Conservation (phyloP, 805 yeast species). For the Spathaspora gorwiae region DNA sequence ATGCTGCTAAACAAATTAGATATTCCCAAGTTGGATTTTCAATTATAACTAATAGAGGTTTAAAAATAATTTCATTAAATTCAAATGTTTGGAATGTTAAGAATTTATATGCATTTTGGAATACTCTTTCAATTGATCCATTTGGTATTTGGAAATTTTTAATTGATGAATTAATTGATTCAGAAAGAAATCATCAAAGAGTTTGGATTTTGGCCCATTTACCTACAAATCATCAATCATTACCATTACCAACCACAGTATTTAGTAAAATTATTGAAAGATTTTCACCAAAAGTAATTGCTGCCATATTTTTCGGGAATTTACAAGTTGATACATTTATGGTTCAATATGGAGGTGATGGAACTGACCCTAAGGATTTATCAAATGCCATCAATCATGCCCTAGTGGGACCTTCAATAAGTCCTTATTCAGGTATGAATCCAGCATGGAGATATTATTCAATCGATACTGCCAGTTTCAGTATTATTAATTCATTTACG, state of each 20-base stretch:
- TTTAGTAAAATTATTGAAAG: conserved; percentile 57
- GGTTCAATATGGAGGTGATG: conserved; percentile 49
- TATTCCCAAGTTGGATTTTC: conserved; percentile 62
- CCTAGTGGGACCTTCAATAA: conserved; percentile 63
- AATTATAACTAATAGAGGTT: conserved; percentile 49
- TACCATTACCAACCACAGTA: conserved; percentile 57
- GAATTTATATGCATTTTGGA: conserved; percentile 42
- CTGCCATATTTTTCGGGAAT: conserved; percentile 67
- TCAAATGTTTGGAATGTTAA: conserved; percentile 65
- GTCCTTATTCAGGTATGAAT: conserved; percentile 56
- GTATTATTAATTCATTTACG: conserved; percentile 55
- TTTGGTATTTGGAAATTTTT: conserved; percentile 62
- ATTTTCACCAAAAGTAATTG: conserved; percentile 64
- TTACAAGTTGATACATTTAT: conserved; percentile 68
- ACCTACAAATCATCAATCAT: conserved; percentile 53
- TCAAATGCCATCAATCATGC: conserved; percentile 51
- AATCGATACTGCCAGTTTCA: conserved; percentile 57
- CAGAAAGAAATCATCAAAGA: conserved; percentile 53
- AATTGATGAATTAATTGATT: conserved; percentile 55
- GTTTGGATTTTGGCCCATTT: conserved; percentile 76
- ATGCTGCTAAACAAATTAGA: conserved; percentile 22
- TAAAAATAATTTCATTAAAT: conserved; percentile 59
- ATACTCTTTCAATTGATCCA: conserved; percentile 41
- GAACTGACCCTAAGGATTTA: conserved; percentile 21
- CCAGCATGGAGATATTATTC: conserved; percentile 74